Evolutionary conservation across 2,329 filamentous ascomycete species (phyloP).

Genomic region (Dryadomyces quercus-mongolicae): DNA sequence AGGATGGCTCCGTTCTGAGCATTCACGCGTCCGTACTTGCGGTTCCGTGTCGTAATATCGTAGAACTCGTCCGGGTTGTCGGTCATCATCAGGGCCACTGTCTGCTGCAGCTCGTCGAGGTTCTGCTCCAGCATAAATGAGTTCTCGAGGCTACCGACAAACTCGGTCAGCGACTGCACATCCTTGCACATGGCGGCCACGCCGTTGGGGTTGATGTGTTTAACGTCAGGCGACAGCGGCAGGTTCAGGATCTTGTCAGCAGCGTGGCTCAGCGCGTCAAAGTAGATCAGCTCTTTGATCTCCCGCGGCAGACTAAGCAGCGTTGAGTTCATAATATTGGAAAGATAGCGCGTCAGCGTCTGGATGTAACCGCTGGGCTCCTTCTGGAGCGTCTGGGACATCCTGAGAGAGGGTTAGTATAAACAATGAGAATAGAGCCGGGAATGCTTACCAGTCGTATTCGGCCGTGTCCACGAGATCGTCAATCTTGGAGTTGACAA

Average conservation of each 20-base stretch:
- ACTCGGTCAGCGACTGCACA: slow-evolving; percentile 70
- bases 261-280: slow-evolving; percentile 86
- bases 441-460: slow-evolving; percentile 67
- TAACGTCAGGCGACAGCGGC: slow-evolving; percentile 67
- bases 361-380: slow-evolving; percentile 92
- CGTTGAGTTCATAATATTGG: slow-evolving; percentile 93
- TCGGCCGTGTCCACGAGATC: slow-evolving; percentile 94
- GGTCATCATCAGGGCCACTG: slow-evolving; percentile 71
- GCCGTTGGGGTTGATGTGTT: slow-evolving; percentile 76
- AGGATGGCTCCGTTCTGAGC: slow-evolving; percentile 77
- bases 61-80: slow-evolving; percentile 97
- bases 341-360: slow-evolving; percentile 82
- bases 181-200: slow-evolving; percentile 72
- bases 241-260: slow-evolving; percentile 75
- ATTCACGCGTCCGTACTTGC: slow-evolving; percentile 88
- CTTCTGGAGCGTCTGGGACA: slow-evolving; percentile 42
- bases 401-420: slow-evolving; percentile 22
- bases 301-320: slow-evolving; percentile 84
- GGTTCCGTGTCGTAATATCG: slow-evolving; percentile 78
- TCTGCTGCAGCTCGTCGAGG: slow-evolving; percentile 87
- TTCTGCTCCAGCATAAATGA: slow-evolving; percentile 76
- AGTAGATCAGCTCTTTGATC: slow-evolving; percentile 97
- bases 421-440: neutral
- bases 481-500: slow-evolving; percentile 97
- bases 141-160: slow-evolving; percentile 78